A percentile compares a stretch with the other conserved stretches of the same genome.
Conservation (phyloP, 768 basidiomycete genomes). For the Leccinum pellstonianum region DNA sequence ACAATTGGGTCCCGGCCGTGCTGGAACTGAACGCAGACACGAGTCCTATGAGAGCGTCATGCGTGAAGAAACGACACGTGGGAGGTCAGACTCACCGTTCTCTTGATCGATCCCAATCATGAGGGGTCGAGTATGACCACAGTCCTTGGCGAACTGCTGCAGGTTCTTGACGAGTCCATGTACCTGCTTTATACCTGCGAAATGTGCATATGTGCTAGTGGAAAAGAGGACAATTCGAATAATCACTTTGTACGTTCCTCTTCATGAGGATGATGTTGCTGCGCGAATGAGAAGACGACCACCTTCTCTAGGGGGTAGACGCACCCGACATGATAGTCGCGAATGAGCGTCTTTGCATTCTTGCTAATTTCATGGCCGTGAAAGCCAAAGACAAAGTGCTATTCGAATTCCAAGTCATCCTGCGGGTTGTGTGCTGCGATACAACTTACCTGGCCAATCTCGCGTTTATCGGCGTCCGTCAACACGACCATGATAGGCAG, state of each 20-base stretch:
- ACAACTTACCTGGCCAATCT: conserved; percentile 44
- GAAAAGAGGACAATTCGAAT: background rate
- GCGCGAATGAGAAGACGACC: background rate
- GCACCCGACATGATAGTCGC: conserved; percentile 60
- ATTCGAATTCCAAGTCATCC: background rate
- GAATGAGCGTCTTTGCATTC: conserved; percentile 55
- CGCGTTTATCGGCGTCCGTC: conserved; percentile 39
- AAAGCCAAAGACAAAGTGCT: conserved; percentile 76
- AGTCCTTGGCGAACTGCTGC: conserved; percentile 54
- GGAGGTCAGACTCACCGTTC: conserved; percentile 46
- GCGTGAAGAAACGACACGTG: background rate
- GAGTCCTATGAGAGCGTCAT: conserved; percentile 42
- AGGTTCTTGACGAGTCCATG: conserved; percentile 46
- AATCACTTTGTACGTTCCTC: conserved; percentile 56
- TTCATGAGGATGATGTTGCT: conserved; percentile 67
- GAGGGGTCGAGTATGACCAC: conserved; percentile 55
- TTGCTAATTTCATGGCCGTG: conserved; percentile 53
- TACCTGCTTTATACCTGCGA: conserved; percentile 52
- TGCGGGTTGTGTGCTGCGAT: background rate
- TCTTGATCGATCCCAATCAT: conserved; percentile 76
- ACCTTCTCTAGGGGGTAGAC: conserved; percentile 2
- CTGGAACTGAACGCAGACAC: conserved; percentile 66
- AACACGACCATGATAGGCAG: conserved; percentile 22
- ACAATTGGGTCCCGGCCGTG: conserved; percentile 67
- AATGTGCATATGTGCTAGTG: background rate